Base-by-base conservation (phyloP, 805 yeast species). In the Metschnikowia arizonensis region DNA sequence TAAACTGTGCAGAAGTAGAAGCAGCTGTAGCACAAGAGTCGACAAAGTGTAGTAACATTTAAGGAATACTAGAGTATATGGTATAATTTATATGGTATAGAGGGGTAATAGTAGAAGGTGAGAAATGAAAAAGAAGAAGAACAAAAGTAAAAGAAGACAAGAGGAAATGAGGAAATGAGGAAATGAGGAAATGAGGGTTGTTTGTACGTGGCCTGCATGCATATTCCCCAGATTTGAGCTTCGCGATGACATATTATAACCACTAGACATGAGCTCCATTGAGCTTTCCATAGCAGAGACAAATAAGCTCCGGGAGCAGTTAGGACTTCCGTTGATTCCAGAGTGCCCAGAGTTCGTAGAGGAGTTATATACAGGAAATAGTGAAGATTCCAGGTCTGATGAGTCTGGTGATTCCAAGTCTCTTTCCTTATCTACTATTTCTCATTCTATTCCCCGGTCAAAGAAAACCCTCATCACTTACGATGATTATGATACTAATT, bases 271-370 rank as follows among this genome's bases (percentile, higher is more conserved):
- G 40, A 37, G 40, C 24, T 11, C 25, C 40, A 53, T 52, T 31
- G 64, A 50, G 51, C 61, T 60, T 47, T 61, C 57, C 61, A 61
- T 82, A 1, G 81, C 75, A 47, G 85, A 81, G 48, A 82, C 86
- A 0, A 81, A 82, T 55, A 65, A 62, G 51, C 64, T 79, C 6
- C 62, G 88, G 19, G 49, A 63, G 5, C 69, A 75, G 10, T 54
- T 79, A 9, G 86, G 86, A 0, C 63, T 82, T 44, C 72, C 73
- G 30, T 81, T 83, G 1, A 72, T 79, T 14, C 73, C 71, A 9
- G 21, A n/a, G n/a, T n/a, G n/a, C n/a, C n/a, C n/a, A n/a, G n/a
- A n/a, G n/a, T n/a, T n/a, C n/a, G n/a, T n/a, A n/a, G n/a, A n/a
- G n/a, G n/a, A n/a, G n/a, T n/a, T n/a, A n/a, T n/a, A n/a, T n/a